These are phyloP conservation scores for Biscogniauxia mediterranea DNA, from an alignment of 2,329 filamentous ascomycete species.

Conservation along the genomic window DNA sequence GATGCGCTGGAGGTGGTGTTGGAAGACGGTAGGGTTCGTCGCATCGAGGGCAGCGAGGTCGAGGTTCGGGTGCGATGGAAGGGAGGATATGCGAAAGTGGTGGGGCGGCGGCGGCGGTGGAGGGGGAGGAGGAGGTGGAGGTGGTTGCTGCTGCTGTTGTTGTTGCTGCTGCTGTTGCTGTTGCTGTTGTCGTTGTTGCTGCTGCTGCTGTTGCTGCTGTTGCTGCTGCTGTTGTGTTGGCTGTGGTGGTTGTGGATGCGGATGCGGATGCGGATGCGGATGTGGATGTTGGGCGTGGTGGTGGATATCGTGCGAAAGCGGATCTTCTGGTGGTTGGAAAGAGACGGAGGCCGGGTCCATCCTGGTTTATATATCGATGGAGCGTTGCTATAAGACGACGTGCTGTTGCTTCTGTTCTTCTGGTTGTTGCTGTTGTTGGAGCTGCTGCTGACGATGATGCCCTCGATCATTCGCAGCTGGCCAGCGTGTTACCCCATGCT, in stretches of 20 bases:
- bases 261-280: slow-evolving; percentile 1
- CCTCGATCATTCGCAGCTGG: slow-evolving; percentile 30
- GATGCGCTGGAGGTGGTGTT: slow-evolving; percentile 33
- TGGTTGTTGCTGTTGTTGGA: not conserved
- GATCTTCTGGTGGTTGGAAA: slow-evolving; percentile 20
- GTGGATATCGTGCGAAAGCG: slow-evolving; percentile 22
- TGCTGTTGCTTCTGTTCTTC: slow-evolving; percentile 15
- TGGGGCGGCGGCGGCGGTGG: slow-evolving; percentile 10
- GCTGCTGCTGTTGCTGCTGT: not conserved
- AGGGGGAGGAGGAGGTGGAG: slow-evolving; percentile 8
- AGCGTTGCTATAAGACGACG: slow-evolving; percentile 5
- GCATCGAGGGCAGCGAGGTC: slow-evolving; percentile 41
- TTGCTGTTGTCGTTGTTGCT: slow-evolving; percentile 11
- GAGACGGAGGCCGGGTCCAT: slow-evolving; percentile 28
- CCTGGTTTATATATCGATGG: slow-evolving; percentile 8
- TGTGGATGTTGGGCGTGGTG: slow-evolving; percentile 18
- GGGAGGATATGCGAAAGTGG: slow-evolving; percentile 25
- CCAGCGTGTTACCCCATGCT: slow-evolving; percentile 27
- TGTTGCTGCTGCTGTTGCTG: slow-evolving; percentile 2
- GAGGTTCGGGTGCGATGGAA: slow-evolving; percentile 37
- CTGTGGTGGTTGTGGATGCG: slow-evolving; percentile 3
- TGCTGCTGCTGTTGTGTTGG: slow-evolving; percentile 6
- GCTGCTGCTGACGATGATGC: slow-evolving; percentile 22
- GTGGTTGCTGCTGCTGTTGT: not conserved
- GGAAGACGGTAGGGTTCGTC: slow-evolving; percentile 36